phyloP scores from a whole-genome alignment of 257 asterid species.

The Solanum arcanum region DNA sequence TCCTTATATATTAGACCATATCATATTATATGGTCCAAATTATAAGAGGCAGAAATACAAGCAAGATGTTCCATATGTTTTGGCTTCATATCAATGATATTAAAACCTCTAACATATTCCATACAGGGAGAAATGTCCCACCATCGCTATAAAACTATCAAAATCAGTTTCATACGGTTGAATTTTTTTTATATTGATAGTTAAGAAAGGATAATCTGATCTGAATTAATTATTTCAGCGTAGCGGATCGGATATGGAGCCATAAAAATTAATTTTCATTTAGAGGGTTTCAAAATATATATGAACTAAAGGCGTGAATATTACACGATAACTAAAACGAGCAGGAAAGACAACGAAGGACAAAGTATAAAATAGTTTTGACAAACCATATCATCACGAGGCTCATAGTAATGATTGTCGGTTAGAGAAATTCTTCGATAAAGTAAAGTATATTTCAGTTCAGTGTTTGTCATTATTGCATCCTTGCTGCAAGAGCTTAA shows the following conservation, averaged over 20 bases:
- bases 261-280: too few species aligned
- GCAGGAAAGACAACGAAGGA: neutral
- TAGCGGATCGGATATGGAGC: too few species aligned
- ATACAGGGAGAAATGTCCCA: constrained; percentile 74
- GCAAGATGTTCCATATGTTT: constrained; percentile 82
- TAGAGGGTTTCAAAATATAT: too few species aligned
- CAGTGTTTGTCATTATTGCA: too few species aligned
- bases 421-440: too few species aligned
- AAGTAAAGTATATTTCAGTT: too few species aligned
- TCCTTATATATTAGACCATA: too few species aligned
- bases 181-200: neutral
- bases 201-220: neutral
- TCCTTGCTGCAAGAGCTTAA: too few species aligned
- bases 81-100: constrained; percentile 80
- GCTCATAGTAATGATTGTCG: too few species aligned
- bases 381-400: too few species aligned
- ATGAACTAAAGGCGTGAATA: neutral
- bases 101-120: constrained; percentile 86
- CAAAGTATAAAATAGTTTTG: too few species aligned
- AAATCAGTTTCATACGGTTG: neutral
- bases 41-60: constrained; percentile 12
- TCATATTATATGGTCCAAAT: too few species aligned
- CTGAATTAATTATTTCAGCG: neutral
- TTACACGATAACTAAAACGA: neutral
- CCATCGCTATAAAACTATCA: constrained; percentile 37